A percentile compares a stretch with the other conserved stretches of the same genome.
Conservation (phyloP, 2,329 filamentous ascomycete species). For the Onygenales sp. region DNA sequence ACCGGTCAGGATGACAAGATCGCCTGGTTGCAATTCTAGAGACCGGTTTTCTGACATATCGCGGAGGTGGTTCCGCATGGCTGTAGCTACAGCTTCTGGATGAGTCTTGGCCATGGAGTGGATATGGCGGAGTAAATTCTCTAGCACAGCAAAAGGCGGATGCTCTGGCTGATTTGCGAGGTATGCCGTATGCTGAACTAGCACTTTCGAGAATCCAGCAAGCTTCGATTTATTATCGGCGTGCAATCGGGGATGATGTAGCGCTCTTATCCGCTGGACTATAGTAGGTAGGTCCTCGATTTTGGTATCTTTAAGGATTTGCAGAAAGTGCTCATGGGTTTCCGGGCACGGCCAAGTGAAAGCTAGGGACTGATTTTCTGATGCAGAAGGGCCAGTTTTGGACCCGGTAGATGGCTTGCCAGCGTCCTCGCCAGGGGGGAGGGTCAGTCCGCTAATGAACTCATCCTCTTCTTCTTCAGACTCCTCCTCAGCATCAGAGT, state of each 20-base stretch:
- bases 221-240: constrained; percentile 79
- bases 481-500: constrained; percentile 44
- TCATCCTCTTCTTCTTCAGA: constrained; percentile 56
- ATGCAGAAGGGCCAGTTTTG: constrained; percentile 31
- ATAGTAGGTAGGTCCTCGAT: constrained; percentile 62
- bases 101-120: constrained; percentile 88
- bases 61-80: constrained; percentile 65
- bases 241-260: constrained; percentile 84
- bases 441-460: constrained; percentile 59
- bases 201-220: constrained; percentile 40
- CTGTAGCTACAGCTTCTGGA: constrained; percentile 64
- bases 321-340: constrained; percentile 62
- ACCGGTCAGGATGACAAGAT: constrained; percentile 74
- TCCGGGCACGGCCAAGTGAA: constrained; percentile 83
- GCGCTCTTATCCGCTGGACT: constrained; percentile 77
- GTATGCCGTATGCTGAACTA: constrained; percentile 49
- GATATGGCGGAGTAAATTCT: constrained; percentile 76
- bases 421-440: constrained; percentile 31
- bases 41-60: constrained; percentile 42
- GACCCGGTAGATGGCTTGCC: background rate
- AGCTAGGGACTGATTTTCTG: constrained; percentile 49
- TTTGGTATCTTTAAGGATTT: constrained; percentile 53
- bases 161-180: constrained; percentile 41
- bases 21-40: constrained; percentile 51
- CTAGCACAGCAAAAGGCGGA: constrained; percentile 59